phyloP scores from a whole-genome alignment of 768 basidiomycete species.

The Mycena vitilis region DNA sequence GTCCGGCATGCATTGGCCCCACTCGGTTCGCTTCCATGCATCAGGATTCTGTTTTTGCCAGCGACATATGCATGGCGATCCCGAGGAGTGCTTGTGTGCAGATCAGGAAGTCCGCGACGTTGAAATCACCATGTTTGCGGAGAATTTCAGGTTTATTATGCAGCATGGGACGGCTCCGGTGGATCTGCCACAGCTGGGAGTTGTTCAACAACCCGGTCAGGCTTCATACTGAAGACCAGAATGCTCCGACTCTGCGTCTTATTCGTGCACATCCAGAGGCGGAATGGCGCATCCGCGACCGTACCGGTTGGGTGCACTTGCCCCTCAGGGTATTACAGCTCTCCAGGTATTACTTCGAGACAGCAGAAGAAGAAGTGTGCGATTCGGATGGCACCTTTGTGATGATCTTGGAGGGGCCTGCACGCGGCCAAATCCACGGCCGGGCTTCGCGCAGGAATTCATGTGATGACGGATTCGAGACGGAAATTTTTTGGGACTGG shows the following conservation, averaged over 20 bases:
- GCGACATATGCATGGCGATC: slow-evolving; percentile 2
- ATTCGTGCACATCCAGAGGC: slow-evolving; percentile 12
- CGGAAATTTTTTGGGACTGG: slow-evolving; percentile 23
- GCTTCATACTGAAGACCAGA: neutral
- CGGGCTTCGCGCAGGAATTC: neutral
- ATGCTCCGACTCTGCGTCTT: slow-evolving; percentile 24
- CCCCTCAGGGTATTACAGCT: slow-evolving; percentile 6
- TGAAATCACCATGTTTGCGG: neutral
- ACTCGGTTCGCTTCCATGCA: slow-evolving; percentile 24
- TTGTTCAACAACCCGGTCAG: slow-evolving; percentile 10
- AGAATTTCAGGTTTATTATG: neutral
- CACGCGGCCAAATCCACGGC: slow-evolving; percentile 26
- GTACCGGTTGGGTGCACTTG: neutral
- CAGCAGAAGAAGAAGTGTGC: neutral
- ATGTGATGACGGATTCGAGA: slow-evolving; percentile 30
- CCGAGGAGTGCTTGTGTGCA: slow-evolving; percentile 13
- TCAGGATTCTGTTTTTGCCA: slow-evolving; percentile 28
- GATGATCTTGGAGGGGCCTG: slow-evolving; percentile 21
- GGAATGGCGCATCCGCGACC: neutral
- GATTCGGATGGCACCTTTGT: slow-evolving; percentile 24
- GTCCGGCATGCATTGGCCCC: slow-evolving; percentile 30
- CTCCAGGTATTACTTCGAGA: slow-evolving; percentile 17
- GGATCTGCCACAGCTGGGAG: neutral
- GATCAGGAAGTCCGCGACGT: neutral
- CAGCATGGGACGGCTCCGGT: neutral